These are phyloP conservation scores for Chamaecrista fasciculata DNA, from an alignment of 306 rosid species.

Conservation along the genomic window DNA sequence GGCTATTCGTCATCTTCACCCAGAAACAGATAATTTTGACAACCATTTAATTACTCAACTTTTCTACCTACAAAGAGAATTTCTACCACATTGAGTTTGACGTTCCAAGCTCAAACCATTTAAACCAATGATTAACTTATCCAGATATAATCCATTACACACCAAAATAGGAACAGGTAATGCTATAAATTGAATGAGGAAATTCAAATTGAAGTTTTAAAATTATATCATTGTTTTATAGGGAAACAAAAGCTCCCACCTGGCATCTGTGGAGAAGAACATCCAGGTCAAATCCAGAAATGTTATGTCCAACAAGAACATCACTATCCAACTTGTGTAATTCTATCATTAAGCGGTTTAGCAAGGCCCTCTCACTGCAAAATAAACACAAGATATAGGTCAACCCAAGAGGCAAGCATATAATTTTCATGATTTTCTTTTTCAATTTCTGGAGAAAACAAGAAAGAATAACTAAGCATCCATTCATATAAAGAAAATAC, in stretches of 20 bases:
- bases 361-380: slow-evolving; percentile 94
- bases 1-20: slow-evolving; percentile 12
- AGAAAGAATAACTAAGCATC: slow-evolving; percentile 21
- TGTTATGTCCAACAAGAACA: slow-evolving; percentile 91
- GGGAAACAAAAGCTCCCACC: slow-evolving; percentile 45
- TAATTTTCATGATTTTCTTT: slow-evolving; percentile 1
- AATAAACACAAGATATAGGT: slow-evolving; percentile 27
- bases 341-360: slow-evolving; percentile 74
- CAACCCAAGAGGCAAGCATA: slow-evolving; percentile 30
- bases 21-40: slow-evolving; percentile 4
- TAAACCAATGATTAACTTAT: slow-evolving; percentile 20
- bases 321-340: slow-evolving; percentile 87
- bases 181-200: slow-evolving; percentile 14
- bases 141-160: slow-evolving; percentile 14
- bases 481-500: not conserved
- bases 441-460: not conserved
- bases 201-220: not conserved
- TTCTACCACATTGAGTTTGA: slow-evolving; percentile 6
- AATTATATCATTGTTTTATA: not conserved
- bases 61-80: not conserved
- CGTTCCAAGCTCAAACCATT: slow-evolving; percentile 18
- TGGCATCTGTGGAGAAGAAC: slow-evolving; percentile 90
- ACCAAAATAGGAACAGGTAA: not conserved
- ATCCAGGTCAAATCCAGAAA: slow-evolving; percentile 95
- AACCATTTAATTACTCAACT: slow-evolving; percentile 15